Evolutionary conservation across 805 yeast species (phyloP), one percentile per base, ranked within the genome.

Genomic region (Pichia thaimueangensis): DNA sequence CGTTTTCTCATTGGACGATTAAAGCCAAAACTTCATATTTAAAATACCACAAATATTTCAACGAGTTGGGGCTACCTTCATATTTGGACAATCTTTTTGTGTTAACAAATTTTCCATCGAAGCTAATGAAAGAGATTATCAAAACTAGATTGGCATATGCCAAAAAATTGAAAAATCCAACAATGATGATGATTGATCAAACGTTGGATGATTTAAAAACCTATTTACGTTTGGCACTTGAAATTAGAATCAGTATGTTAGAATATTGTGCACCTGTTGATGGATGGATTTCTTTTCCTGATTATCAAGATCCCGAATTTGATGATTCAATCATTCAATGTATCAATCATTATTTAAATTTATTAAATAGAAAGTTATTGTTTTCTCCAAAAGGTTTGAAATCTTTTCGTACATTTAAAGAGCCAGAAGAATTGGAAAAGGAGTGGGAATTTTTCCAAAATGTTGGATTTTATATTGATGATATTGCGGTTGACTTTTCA

Each of bases 121-220:
- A 76, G 47, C 67, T 93, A 35, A 80, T 88, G 53, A 82, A 81
- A 54, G 96, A 86, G 53, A 74, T 86, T 39, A 82, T 89, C 33
- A 72, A 73, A 28, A 74, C 85, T 32, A 73, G 97, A 50, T 67
- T 91, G 35, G 67, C 72, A 2, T 88, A 86, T 58, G 95, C 97
- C 2, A 71, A 75, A 58, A 83, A 82, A 55, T 64, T 91, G 37
- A 77, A 74, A 40, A 84, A 82, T 53, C 96, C 96, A 2, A 88
- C 97, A 0, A 77, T 89, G 79, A 84, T 87, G 88, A 86, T 87
- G 81, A 86, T 93, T 52, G 98, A 93, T 61, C 96, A 91, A 63
- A 82, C 87, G 74, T 75, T 91, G 47, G 88, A 78, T 35, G 95
- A 87, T 58, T 83, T 91, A 58, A 80, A 80, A 51, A 73, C 80